Percentiles rank a stretch among this genome's conserved stretches.
These are phyloP conservation scores for Plasmodium relictum DNA, from an alignment of 169 alveolate species.

Conservation along the genomic window DNA sequence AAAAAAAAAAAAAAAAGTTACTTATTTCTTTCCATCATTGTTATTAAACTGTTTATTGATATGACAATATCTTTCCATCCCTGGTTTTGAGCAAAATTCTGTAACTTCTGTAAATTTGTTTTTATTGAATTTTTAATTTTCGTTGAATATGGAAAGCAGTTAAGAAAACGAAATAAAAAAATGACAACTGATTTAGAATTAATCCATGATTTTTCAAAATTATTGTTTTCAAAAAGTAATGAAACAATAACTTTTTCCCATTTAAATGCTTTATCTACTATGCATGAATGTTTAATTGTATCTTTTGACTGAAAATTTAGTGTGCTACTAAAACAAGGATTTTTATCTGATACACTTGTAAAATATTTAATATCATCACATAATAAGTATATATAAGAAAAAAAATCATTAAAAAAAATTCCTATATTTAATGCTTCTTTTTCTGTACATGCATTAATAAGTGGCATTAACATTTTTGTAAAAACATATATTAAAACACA, in stretches of 20 bases:
- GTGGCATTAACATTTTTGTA: constrained; percentile 60
- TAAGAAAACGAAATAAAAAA: constrained; percentile 37
- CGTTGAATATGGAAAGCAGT: constrained; percentile 43
- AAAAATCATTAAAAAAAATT: constrained; percentile 45
- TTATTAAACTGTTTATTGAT: constrained; percentile 45
- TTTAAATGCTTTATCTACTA: constrained; percentile 17
- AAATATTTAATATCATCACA: constrained; percentile 50
- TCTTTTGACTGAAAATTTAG: constrained; percentile 46
- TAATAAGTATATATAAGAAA: constrained; percentile 39
- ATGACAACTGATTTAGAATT: constrained; percentile 49
- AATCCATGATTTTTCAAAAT: constrained; percentile 55
- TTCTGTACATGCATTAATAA: constrained; percentile 71
- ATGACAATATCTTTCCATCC: constrained; percentile 68
- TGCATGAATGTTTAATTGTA: constrained; percentile 28
- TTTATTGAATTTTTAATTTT: constrained; percentile 44
- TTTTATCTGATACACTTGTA: constrained; percentile 21
- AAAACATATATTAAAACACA: constrained; percentile 38
- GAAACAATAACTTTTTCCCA: constrained; percentile 58
- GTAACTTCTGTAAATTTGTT: constrained; percentile 34
- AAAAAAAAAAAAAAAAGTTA: background rate
- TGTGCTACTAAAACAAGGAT: constrained; percentile 63
- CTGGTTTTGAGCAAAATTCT: constrained; percentile 24
- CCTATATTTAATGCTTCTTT: constrained; percentile 64
- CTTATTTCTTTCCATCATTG: constrained; percentile 57
- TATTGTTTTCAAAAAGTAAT: constrained; percentile 49